phyloP scores from a whole-genome alignment of 2,329 filamentous ascomycete species.

The Fusarium compactum region DNA sequence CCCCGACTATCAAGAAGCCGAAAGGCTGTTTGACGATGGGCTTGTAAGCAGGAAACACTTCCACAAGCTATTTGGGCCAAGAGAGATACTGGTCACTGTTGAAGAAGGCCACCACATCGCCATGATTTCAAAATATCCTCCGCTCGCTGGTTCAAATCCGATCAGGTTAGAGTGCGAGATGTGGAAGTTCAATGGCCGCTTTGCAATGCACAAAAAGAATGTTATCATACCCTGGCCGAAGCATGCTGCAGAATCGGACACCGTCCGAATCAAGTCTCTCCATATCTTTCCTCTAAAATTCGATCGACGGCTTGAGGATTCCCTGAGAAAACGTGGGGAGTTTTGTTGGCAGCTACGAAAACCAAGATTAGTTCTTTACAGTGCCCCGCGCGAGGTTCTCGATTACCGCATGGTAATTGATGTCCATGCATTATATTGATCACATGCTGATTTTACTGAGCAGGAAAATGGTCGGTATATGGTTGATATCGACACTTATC shows the following conservation, averaged over 20 bases:
- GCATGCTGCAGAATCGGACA: neutral
- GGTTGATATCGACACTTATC: neutral
- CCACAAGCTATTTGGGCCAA: neutral
- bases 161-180: neutral
- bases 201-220: neutral
- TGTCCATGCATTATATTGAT: neutral
- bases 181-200: neutral
- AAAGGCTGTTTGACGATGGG: accelerated
- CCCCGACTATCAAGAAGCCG: neutral
- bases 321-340: neutral
- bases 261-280: neutral
- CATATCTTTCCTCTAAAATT: neutral
- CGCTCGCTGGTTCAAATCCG: neutral
- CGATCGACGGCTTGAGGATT: neutral
- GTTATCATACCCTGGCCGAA: neutral
- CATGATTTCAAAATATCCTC: neutral
- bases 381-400: neutral
- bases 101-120: neutral
- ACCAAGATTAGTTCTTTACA: neutral
- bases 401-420: neutral
- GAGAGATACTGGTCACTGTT: neutral
- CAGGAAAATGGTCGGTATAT: neutral
- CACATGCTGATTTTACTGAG: neutral
- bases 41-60: neutral
- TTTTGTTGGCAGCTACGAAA: neutral